Conservation (phyloP, 1,284 basidiomycete species). For the Ceratorhiza oryzae-sativae region DNA sequence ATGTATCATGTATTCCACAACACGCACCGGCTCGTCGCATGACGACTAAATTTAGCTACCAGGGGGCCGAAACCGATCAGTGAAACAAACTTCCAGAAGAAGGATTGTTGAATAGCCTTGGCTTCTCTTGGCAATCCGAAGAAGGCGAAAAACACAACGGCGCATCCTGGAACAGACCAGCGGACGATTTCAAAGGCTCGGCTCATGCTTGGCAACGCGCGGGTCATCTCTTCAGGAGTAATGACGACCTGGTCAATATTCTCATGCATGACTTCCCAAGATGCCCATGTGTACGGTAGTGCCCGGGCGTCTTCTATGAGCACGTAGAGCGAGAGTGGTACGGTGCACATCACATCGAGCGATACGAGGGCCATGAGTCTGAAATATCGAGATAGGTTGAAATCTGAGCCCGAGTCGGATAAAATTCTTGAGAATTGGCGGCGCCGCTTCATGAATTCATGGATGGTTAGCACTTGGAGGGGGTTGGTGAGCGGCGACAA, state of each 20-base stretch:
- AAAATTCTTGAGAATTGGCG: slow-evolving; percentile 27
- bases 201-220: background rate
- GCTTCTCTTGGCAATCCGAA: too few relatives aligned
- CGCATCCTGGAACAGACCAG: too few relatives aligned
- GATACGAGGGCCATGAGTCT: slow-evolving; percentile 11
- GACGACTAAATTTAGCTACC: too few relatives aligned
- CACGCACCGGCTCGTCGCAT: too few relatives aligned
- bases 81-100: too few relatives aligned
- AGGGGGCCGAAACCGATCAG: too few relatives aligned
- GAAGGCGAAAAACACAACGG: too few relatives aligned
- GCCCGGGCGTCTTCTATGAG: background rate
- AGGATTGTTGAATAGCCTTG: too few relatives aligned
- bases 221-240: background rate
- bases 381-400: background rate
- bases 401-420: background rate
- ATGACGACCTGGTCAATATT: background rate
- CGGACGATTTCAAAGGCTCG: slow-evolving; percentile 11
- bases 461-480: slow-evolving; percentile 25
- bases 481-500: background rate
- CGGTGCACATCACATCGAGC: slow-evolving; percentile 2
- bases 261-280: slow-evolving; percentile 63
- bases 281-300: slow-evolving; percentile 58
- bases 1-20: too few relatives aligned
- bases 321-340: background rate
- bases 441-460: slow-evolving; percentile 26